Percentiles rank a stretch among this genome's conserved stretches.
These are phyloP conservation scores for Ceratobasidium sp. DNA, from an alignment of 1,284 basidiomycete genomes.

Conservation along the genomic window DNA sequence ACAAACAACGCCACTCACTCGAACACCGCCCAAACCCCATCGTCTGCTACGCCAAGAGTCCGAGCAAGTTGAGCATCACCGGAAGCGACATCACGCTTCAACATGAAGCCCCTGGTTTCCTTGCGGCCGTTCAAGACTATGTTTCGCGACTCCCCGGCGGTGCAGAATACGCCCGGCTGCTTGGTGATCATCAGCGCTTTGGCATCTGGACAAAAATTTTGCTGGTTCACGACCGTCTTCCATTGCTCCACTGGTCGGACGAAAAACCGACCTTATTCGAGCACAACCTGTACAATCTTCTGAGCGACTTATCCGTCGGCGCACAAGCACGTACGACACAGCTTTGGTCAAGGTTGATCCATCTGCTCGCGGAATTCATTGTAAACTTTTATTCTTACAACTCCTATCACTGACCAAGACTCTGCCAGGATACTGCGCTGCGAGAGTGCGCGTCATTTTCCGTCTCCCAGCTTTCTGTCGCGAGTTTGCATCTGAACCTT, in stretches of 20 bases:
- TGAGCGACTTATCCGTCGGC: not conserved
- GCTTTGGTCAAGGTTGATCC: not conserved
- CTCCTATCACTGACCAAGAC: no score
- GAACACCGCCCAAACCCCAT: not conserved
- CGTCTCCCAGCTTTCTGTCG: not conserved
- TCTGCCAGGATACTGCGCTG: not conserved
- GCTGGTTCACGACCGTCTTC: conserved; percentile 1
- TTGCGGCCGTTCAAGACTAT: not conserved
- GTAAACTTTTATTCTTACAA: no score
- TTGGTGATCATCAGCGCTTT: not conserved
- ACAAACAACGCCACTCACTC: not conserved
- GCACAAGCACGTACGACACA: not conserved
- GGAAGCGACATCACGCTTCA: not conserved
- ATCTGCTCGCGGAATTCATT: not conserved
- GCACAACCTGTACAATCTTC: not conserved
- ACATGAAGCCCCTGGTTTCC: conserved; percentile 11
- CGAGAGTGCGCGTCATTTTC: not conserved
- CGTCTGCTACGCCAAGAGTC: not conserved
- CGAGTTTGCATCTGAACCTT: not conserved
- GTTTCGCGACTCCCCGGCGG: not conserved
- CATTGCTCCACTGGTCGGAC: conserved; percentile 6
- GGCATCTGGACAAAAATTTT: not conserved
- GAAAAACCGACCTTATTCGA: not conserved
- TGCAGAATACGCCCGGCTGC: not conserved
- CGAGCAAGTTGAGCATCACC: not conserved